Conservation (phyloP, 2,329 filamentous ascomycete species). For the Colletotrichum sp. region DNA sequence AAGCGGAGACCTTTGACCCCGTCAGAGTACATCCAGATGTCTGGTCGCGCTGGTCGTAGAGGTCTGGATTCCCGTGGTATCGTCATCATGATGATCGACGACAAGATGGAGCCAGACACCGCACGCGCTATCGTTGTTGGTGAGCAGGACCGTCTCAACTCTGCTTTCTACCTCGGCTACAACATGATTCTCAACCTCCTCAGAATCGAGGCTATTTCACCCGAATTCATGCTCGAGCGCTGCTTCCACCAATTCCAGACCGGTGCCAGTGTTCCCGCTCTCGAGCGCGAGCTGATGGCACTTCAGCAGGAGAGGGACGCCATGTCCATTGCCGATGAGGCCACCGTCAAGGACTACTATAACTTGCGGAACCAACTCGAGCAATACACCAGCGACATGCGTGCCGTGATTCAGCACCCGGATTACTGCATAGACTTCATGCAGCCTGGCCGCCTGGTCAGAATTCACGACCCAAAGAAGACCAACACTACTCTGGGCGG, state of each 20-base stretch:
- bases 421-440: constrained; percentile 85
- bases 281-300: constrained; percentile 83
- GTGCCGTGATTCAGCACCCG: constrained; percentile 89
- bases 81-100: constrained; percentile 99
- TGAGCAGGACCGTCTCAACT: constrained; percentile 96
- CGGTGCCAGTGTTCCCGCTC: constrained; percentile 79
- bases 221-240: constrained; percentile 97
- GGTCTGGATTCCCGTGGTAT: constrained; percentile 97
- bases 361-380: constrained; percentile 85
- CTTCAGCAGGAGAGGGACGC: constrained; percentile 77
- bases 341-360: constrained; percentile 92
- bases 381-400: constrained; percentile 86
- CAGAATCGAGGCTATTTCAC: constrained; percentile 98
- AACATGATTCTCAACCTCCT: constrained; percentile 99
- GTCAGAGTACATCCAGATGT: constrained; percentile 99
- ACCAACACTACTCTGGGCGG: constrained; percentile 47
- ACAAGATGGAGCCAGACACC: constrained; percentile 92
- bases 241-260: constrained; percentile 99
- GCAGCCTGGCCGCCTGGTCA: constrained; percentile 85
- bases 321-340: constrained; percentile 83
- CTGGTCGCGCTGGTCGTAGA: constrained; percentile 92
- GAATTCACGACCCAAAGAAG: constrained; percentile 73
- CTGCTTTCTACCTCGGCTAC: constrained; percentile 96
- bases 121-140: constrained; percentile 96
- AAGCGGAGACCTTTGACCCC: constrained; percentile 84